A percentile compares a stretch with the other conserved stretches of the same genome.
Conservation (phyloP, 78 protist species). For the Tieghemostelium lacteum region DNA sequence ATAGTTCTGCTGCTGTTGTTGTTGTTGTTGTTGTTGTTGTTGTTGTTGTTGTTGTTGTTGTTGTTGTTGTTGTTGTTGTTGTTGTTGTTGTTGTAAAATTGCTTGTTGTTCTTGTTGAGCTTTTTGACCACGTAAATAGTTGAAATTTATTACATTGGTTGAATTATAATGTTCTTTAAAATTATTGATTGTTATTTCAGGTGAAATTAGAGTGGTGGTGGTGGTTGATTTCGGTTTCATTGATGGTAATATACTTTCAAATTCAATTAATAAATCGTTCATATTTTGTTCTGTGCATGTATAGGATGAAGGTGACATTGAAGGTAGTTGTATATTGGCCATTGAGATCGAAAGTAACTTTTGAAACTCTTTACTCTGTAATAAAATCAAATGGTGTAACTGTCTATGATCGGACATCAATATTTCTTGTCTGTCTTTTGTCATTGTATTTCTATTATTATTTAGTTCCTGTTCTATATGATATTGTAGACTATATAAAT, state of each 20-base stretch:
- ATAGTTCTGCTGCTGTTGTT: conserved; percentile 1
- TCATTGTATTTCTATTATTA: not conserved
- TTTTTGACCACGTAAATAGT: not conserved
- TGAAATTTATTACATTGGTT: not conserved
- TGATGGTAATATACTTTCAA: conserved; percentile 2
- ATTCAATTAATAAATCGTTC: not conserved
- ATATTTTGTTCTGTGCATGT: not conserved
- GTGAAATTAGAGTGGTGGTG: too few species aligned
- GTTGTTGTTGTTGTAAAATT: not conserved
- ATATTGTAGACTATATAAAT: not conserved
- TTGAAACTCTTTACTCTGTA: conserved; percentile 1
- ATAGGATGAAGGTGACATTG: not conserved
- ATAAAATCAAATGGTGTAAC: not conserved
- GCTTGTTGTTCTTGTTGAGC: not conserved
- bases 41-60: not conserved
- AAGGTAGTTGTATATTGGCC: not conserved
- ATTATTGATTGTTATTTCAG: not conserved
- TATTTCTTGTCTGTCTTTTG: not conserved
- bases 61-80: conserved; percentile 16
- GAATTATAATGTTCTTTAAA: not conserved
- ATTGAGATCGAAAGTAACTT: not conserved
- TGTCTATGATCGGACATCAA: not conserved
- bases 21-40: not conserved
- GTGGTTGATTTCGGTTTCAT: not conserved
- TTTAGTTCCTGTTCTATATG: not conserved